Conservation (phyloP, 2,329 filamentous ascomycete species). For the Tolypocladium ophioglossoides region DNA sequence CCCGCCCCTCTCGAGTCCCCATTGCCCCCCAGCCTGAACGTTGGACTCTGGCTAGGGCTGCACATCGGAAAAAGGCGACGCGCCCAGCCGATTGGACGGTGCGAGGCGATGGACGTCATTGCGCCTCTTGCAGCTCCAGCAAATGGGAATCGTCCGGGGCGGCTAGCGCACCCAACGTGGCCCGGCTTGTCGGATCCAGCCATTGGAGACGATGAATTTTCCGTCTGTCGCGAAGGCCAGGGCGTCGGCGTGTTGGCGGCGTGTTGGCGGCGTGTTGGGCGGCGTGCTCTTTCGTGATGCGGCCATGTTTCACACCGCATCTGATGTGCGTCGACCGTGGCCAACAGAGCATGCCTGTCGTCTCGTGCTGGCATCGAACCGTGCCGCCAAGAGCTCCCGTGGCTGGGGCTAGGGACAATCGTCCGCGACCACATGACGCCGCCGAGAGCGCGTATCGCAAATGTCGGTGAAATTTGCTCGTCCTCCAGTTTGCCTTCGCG, state of each 20-base stretch:
- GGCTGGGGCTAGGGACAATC: neutral
- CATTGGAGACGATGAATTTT: neutral
- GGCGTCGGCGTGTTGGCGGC: no score
- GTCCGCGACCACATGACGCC: neutral
- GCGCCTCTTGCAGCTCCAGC: conserved; percentile 1
- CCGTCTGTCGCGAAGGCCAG: no score
- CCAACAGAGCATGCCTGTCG: neutral
- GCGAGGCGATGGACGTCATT: conserved; percentile 7
- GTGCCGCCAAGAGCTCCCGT: neutral
- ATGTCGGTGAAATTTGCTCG: neutral
- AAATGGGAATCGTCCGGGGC: conserved; percentile 3
- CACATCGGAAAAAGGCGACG: conserved; percentile 1
- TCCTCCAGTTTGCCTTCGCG: neutral
- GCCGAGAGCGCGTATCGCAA: neutral
- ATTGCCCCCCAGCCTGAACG: neutral
- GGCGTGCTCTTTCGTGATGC: no score
- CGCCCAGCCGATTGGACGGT: conserved; percentile 7
- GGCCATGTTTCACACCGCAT: neutral
- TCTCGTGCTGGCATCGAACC: neutral
- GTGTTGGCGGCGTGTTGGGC: no score
- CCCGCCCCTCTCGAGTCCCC: neutral
- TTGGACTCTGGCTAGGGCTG: conserved; percentile 3
- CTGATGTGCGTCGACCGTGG: neutral
- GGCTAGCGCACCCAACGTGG: neutral
- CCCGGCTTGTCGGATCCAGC: conserved; percentile 6